Base-by-base conservation (phyloP, 805 yeast species). In the Cyberlindnera petersonii region DNA sequence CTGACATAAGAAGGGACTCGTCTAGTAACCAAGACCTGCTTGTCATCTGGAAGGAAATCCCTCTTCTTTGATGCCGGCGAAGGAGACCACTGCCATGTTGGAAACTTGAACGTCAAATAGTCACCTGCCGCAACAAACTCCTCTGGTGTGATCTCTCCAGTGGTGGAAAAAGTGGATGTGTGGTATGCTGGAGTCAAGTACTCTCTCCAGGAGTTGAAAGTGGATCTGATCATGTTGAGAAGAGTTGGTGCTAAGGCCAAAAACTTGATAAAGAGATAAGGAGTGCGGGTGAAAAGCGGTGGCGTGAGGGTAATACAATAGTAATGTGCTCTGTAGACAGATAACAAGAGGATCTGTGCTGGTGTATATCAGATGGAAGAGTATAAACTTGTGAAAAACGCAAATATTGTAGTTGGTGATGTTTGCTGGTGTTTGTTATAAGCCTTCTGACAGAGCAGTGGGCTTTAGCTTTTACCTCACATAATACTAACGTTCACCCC, bases 101-200 rank as follows among this genome's bases (percentile, higher is more conserved):
- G 98, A 59, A 93, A 93, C 68, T 83, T 86, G 61, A 79, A 81
- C 23, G 82, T 89, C 42, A 93, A 66, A 61, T 87, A 93, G 60
- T 93, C 97, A 17, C 98, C 98, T 4, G 98, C 97, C 39, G 68
- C 69, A 9, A 88, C 91, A 64, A 93, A 93, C 60, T 93, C 98
- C 38, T 86, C 95, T 1, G 98, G 98, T 1, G 96, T 86, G 36
- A 93, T 81, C 59, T 91, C 93, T 4, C 98, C 98, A 0, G 96
- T 85, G 34, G 72, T 64, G 39, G 78, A 70, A 65, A 88, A 93
- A 14, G 93, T 86, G 19, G 97, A 88, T n/a, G 68, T 75, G 60
- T 89, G 86, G 31, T 82, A 74, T 3, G 91, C 80, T 2, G 98
- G 98, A 3, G 98, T 91, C 39, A 93, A 67, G 56, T 89, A 91